Base-by-base conservation (phyloP, 352 stramenopile genomes). In the Globisporangium radiosum region DNA sequence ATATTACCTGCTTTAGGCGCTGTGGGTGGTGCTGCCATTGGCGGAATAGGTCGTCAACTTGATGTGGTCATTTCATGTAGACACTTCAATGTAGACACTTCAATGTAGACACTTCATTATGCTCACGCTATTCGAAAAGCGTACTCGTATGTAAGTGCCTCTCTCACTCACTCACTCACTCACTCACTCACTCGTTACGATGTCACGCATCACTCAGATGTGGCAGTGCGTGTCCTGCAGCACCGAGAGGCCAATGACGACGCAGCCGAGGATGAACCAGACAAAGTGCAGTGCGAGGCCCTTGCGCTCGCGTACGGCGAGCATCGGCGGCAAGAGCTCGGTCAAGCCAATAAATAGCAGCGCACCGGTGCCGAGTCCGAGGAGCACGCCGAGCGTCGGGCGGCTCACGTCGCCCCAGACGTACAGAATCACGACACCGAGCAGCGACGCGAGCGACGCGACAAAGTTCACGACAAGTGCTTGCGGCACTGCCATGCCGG, bases 381-480 rank as follows among this genome's bases (percentile, higher is more conserved):
- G 54, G 52, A 77, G 54, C 15, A 62, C 44, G 14, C 70, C 70
- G 25, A 77, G 58, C 17, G 66, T 54, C 50, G 67, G 54, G 13
- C 57, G 54, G 44, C 66, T 69, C 52, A 66, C 60, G 0, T 40
- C 47, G 56, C 55, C 61, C 14, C 39, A 39, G 8, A 56, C 56
- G 15, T 59, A 19, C 10, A 67, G 49, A 25, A 67, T 50, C 38
- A 64, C 37, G 15, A 42, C 61, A 2, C 61, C 61, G 2, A 67
- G 42, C 17, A 67, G 39, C 45, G 61, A 67, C 19, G 56, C 61
- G 5, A 67, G 11, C 37, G 61, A 67, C 40, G 61, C 56, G 5
- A 51, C 14, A 13, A 67, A 64, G 42, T 67, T 67, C 13, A 67
- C 43, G 8, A 60, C 56, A n/a, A 67, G 51, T 42, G 61, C 61